Base-by-base conservation (phyloP, 2,329 filamentous ascomycete species). In the Fusarium irregulare region DNA sequence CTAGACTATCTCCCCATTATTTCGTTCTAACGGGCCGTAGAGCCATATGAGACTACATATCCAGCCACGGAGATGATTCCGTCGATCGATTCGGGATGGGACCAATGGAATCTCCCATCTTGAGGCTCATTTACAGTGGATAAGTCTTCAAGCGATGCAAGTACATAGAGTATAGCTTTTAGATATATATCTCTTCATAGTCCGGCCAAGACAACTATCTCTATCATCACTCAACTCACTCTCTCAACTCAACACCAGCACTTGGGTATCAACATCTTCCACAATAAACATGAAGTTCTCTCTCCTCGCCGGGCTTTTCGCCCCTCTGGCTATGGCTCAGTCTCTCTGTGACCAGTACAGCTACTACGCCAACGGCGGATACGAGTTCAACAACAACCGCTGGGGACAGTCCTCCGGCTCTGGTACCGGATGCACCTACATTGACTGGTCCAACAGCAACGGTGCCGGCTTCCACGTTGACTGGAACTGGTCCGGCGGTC, bases 341-440 rank as follows among this genome's bases (percentile, higher is more conserved):
- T 64, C 60, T 6, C 60, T 64, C 2, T 64, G 58, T 18, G 58
- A 64, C 48, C 60, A 56, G 14, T 64, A 64, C 59, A 27, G 58
- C 4, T 64, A 64, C 59, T 64, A 64, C 13, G 23, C 60, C 18
- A 64, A 64, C 11, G 60, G 27, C 1, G 60, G 60, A 6, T 64
- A 64, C 3, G 60, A 64, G 42, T 64, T 64, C 42, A 64, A 64
- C 58, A 64, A 64, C 42, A 64, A 64, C 58, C 60, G 60, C 11
- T 64, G 58, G 58, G 60, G 60, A 6, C 60, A 64, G 30, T 7
- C 28, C 37, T 64, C 60, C 1, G 60, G 60, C 12, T 48, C 58
- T 25, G 58, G 60, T 3, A 48, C 42, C 40, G 58, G 63, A 37
- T 64, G 58, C 18, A 64, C 60, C 13, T 64, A 64, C 34, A 37